Evolutionary conservation across 1,139 yeast genomes (phyloP).

Genomic region (Taphrina deformans): DNA sequence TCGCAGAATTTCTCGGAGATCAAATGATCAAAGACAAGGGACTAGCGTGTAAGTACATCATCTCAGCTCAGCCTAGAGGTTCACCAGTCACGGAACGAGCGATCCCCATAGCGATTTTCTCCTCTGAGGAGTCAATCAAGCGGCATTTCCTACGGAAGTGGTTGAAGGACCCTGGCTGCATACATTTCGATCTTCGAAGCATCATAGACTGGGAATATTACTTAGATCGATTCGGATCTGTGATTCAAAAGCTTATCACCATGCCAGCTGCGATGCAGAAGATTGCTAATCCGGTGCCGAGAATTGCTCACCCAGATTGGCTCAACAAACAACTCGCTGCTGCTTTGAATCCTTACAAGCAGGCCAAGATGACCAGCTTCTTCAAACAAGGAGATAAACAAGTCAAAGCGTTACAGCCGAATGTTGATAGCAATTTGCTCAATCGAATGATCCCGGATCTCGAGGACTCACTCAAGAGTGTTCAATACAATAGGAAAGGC

Average conservation of each 20-base stretch:
- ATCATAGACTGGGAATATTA: conserved; percentile 95
- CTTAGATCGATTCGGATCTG: conserved; percentile 85
- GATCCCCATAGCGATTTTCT: conserved; percentile 91
- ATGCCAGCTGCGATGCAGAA: conserved; percentile 96
- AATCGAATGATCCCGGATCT: conserved; percentile 33
- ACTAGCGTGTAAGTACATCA: conserved; percentile 89
- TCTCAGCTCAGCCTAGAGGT: conserved; percentile 76
- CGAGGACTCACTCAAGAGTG: conserved; percentile 50
- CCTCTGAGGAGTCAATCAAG: conserved; percentile 68
- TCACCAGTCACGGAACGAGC: conserved; percentile 97
- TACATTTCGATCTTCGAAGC: conserved; percentile 82
- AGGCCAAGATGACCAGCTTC: conserved; percentile 56
- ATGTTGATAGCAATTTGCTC: conserved; percentile 18
- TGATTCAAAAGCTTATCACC: conserved; percentile 89
- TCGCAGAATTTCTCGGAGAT: conserved; percentile 95
- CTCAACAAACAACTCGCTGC: conserved; percentile 62
- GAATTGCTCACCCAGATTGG: conserved; percentile 96
- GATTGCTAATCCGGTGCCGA: conserved; percentile 88
- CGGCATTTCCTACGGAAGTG: conserved; percentile 74
- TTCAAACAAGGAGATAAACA: conserved; percentile 46
- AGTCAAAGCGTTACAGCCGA: not conserved
- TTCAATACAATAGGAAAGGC: conserved; percentile 12
- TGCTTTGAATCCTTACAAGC: conserved; percentile 69
- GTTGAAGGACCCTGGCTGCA: conserved; percentile 76
- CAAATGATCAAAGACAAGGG: conserved; percentile 98